These are phyloP conservation scores for Heliamphora exappendiculata DNA, from an alignment of 148 eudicot species.

Conservation along the genomic window DNA sequence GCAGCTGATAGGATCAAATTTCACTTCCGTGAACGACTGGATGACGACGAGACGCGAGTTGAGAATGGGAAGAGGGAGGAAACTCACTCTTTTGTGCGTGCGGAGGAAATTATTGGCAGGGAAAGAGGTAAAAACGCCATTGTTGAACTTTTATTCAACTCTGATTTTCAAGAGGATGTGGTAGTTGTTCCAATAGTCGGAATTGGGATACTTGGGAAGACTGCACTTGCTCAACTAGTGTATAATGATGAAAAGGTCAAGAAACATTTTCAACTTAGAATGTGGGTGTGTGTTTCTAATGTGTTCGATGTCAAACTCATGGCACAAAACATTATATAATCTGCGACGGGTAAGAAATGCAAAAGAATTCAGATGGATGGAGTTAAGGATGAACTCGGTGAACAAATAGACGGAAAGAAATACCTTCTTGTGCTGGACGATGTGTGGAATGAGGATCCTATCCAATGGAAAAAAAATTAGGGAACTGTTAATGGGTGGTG, in stretches of 20 bases:
- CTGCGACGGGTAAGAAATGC: neutral
- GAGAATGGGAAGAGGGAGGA: too few relatives aligned
- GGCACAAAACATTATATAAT: neutral
- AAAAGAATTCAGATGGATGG: neutral
- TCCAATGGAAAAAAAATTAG: conserved; percentile 12
- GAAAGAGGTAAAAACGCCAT: neutral
- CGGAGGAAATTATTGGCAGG: neutral
- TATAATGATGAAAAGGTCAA: neutral
- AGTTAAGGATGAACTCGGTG: neutral
- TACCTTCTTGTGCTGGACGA: conserved; percentile 27
- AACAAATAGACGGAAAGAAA: neutral
- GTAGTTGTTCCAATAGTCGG: too few relatives aligned
- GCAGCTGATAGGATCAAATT: too few relatives aligned
- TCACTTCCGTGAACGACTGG: too few relatives aligned
- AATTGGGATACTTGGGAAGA: too few relatives aligned
- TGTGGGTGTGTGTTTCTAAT: conserved; percentile 16
- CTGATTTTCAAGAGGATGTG: too few relatives aligned
- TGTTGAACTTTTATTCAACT: too few relatives aligned
- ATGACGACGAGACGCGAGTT: too few relatives aligned
- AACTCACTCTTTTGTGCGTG: neutral
- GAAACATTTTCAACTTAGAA: neutral
- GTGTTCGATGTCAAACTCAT: conserved; percentile 3
- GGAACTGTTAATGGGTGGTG: conserved; percentile 7
- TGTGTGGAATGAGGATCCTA: conserved; percentile 21
- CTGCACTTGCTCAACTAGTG: neutral